Percentiles rank a stretch among this genome's conserved stretches.
Conservation (phyloP, 179 eudicot species). For the Silene noctiflora region DNA sequence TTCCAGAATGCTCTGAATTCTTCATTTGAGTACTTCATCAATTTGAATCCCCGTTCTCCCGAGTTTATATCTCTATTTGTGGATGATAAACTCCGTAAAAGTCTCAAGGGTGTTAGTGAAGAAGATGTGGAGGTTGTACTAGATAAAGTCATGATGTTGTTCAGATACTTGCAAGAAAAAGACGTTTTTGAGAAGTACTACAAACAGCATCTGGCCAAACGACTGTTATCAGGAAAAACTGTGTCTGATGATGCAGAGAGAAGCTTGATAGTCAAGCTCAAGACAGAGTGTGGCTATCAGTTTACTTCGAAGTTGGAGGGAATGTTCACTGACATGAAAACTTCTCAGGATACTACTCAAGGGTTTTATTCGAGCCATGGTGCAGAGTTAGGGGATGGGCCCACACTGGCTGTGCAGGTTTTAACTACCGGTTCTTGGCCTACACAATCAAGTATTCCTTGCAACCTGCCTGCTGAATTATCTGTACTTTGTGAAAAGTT, state of each 20-base stretch:
- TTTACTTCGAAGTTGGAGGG: slow-evolving; percentile 90
- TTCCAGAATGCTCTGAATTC: slow-evolving; percentile 93
- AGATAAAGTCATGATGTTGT: slow-evolving; percentile 93
- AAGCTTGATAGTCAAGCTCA: slow-evolving; percentile 85
- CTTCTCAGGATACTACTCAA: slow-evolving; percentile 91
- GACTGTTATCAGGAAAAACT: slow-evolving; percentile 76
- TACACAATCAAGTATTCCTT: slow-evolving; percentile 64
- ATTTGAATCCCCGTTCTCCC: slow-evolving; percentile 83
- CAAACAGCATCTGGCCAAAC: slow-evolving; percentile 86
- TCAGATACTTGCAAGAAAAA: slow-evolving; percentile 87
- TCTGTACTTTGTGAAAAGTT: slow-evolving; percentile 70
- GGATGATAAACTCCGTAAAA: slow-evolving; percentile 87
- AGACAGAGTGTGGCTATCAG: slow-evolving; percentile 93
- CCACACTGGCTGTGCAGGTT: slow-evolving; percentile 77
- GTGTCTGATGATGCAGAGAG: slow-evolving; percentile 95
- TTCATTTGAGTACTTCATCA: slow-evolving; percentile 81
- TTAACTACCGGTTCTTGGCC: slow-evolving; percentile 96
- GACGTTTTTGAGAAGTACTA: slow-evolving; percentile 93
- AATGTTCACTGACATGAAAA: slow-evolving; percentile 93
- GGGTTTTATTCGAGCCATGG: slow-evolving; percentile 66
- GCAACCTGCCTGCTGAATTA: slow-evolving; percentile 79
- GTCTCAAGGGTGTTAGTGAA: slow-evolving; percentile 80
- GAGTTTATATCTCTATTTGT: slow-evolving; percentile 91
- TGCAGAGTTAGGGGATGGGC: slow-evolving; percentile 55
- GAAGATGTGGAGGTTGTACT: slow-evolving; percentile 78